Evolutionary conservation across 2,329 filamentous ascomycete genomes (phyloP), one percentile per base, ranked within the genome.

Genomic region (Ceratocystis huliohia): DNA sequence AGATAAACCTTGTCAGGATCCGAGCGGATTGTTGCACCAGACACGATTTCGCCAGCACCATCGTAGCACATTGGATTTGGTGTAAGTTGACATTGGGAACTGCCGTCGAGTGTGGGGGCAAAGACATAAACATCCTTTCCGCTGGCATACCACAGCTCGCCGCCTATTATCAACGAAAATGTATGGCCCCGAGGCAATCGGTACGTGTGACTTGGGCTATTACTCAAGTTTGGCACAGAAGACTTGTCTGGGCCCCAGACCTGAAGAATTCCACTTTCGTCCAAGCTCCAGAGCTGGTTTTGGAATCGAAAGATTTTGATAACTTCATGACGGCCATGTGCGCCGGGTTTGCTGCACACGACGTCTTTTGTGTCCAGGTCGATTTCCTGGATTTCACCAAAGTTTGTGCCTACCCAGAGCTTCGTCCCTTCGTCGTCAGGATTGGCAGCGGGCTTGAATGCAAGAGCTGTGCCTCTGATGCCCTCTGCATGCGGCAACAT

Each of bases 211-310:
- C 78, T 76, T 25, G 90, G 91, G 65, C 83, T 87, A 66, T 85
- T 84, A 66, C 85, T 82, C 37, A 97, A 76, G 69, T 85, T 93
- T 1, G 92, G 91, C 33, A 86, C 81, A 0, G 88, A 87, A 5
- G 83, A 83, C 59, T 76, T 76, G 71, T 91, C 89, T 3, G 92
- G 87, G 1, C 84, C 86, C 94, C 94, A 99, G 4, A 97, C 83
- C 70, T 91, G 86, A 15, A 99, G 78, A 59, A 88, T 89, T 10
- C 94, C 94, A 61, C 88, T 85, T 69, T 96, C 92, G 73, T 97
- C 94, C 61, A 99, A 75, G 0, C 92, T 92, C 94, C 94, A 99
- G 74, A 99, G 84, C 72, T 96, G 89, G 70, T 91, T 90, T 69
- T 85, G 87, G 74, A 95, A 88, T 48, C 94, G 85, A 73, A 90